A percentile compares a stretch with the other conserved stretches of the same genome.
Evolutionary conservation across 2,329 filamentous ascomycete genomes (phyloP).

Genomic region (Herpotrichia juniperi): DNA sequence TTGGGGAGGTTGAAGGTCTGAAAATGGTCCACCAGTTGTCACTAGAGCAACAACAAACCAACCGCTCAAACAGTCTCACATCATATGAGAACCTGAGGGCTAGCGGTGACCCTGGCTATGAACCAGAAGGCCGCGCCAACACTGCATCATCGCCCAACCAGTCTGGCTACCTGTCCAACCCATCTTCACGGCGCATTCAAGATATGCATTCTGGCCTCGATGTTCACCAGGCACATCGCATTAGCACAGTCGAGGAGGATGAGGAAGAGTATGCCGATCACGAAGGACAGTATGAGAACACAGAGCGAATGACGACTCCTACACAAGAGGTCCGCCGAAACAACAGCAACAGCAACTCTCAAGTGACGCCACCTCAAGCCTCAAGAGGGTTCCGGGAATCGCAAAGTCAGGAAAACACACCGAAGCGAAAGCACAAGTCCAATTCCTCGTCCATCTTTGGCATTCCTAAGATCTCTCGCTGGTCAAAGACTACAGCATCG

Average conservation of each 20-base stretch:
- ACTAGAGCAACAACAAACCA: conserved; percentile 31
- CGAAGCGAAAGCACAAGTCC: conserved; percentile 85
- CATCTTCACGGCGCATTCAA: conserved; percentile 54
- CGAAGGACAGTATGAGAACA: conserved; percentile 64
- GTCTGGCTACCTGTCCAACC: conserved; percentile 75
- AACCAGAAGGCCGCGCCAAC: conserved; percentile 79
- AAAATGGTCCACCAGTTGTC: conserved; percentile 48
- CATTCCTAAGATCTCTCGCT: conserved; percentile 87
- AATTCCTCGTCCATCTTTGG: conserved; percentile 77
- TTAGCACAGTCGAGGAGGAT: conserved; percentile 88
- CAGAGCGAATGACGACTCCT: conserved; percentile 67
- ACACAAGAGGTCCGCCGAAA: conserved; percentile 57
- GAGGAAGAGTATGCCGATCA: conserved; percentile 76
- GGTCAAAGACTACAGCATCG: conserved; percentile 95
- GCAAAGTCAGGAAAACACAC: conserved; percentile 81
- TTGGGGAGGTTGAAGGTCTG: conserved; percentile 83
- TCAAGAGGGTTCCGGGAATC: conserved; percentile 45
- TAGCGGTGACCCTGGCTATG: conserved; percentile 76
- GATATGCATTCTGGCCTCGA: conserved; percentile 58
- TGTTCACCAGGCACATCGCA: conserved; percentile 71
- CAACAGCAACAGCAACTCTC: conserved; percentile 36
- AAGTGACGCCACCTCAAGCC: conserved; percentile 61
- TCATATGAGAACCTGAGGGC: conserved; percentile 75
- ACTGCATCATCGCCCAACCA: conserved; percentile 77
- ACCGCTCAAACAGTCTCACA: conserved; percentile 58